Conservation (phyloP, 352 stramenopile genomes). For the Globisporangium recalcitrans region DNA sequence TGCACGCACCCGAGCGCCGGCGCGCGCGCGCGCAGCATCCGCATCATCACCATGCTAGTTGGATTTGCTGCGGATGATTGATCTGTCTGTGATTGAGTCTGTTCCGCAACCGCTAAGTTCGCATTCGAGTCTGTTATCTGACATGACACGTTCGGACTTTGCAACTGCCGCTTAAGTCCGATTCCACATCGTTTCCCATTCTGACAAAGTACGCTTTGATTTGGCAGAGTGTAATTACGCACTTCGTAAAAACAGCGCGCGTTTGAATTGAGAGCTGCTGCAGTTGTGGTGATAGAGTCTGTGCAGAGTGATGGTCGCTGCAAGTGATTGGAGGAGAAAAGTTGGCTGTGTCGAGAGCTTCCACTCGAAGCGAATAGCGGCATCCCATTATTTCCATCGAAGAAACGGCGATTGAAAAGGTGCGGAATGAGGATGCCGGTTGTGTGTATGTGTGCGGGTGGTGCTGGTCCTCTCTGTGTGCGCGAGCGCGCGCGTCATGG, state of each 20-base stretch:
- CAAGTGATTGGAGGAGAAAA: constrained; percentile 79
- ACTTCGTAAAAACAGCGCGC: not conserved
- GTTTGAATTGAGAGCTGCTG: not conserved
- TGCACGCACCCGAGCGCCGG: constrained; percentile 6
- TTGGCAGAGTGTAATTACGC: not conserved
- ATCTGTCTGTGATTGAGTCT: not conserved
- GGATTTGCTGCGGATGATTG: not conserved
- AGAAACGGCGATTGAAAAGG: constrained; percentile 62
- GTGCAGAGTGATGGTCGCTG: constrained; percentile 36
- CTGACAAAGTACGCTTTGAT: constrained; percentile 5
- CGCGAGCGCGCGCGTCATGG: not conserved
- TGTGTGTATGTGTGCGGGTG: not conserved
- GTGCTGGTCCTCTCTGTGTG: not conserved
- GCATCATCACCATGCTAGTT: constrained; percentile 1
- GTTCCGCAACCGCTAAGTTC: not conserved
- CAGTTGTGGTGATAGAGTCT: constrained; percentile 4
- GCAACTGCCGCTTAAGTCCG: not conserved
- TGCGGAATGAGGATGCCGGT: constrained; percentile 17
- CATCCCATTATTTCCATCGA: constrained; percentile 87
- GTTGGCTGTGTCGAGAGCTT: constrained; percentile 16
- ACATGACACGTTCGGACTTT: not conserved
- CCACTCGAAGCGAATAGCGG: constrained; percentile 13
- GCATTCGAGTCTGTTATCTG: not conserved
- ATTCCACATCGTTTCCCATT: not conserved
- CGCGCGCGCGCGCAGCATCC: constrained; percentile 2